Conservation (phyloP, 106 monocot species). For the Dactylorhiza incarnata region DNA sequence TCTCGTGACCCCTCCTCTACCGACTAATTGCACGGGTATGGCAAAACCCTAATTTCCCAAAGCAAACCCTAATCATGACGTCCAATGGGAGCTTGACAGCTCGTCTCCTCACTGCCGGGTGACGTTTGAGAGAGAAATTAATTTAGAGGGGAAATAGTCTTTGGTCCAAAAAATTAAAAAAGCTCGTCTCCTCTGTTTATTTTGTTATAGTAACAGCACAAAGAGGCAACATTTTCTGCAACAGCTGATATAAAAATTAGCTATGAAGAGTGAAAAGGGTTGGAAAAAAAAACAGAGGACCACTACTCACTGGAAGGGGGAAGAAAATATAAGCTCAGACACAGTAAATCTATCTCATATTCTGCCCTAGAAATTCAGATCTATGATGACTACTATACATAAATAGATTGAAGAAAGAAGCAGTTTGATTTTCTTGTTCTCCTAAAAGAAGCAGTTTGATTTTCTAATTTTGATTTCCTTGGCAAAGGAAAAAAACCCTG, state of each 20-base stretch:
- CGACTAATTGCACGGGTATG: neutral
- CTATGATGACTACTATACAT: neutral
- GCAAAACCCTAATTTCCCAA: neutral
- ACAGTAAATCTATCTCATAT: neutral
- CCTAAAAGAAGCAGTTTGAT: neutral
- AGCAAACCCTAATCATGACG: neutral
- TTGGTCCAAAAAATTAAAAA: neutral
- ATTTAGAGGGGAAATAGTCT: neutral
- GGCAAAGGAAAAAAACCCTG: neutral
- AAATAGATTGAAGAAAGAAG: neutral
- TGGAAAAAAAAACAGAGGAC: neutral
- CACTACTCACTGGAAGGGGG: neutral
- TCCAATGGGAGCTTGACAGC: neutral
- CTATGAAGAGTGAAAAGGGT: neutral
- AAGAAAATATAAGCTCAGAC: neutral
- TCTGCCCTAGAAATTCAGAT: neutral
- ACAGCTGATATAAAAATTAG: neutral
- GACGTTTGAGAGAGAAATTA: slow-evolving; percentile 4
- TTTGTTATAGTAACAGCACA: neutral
- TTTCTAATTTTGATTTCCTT: neutral
- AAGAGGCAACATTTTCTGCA: neutral
- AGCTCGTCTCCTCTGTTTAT: neutral
- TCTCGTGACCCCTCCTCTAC: neutral
- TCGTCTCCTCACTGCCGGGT: neutral
- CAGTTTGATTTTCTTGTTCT: neutral